phyloP scores from a whole-genome alignment of 176 grass and related monocot species.

The Lolium rigidum region DNA sequence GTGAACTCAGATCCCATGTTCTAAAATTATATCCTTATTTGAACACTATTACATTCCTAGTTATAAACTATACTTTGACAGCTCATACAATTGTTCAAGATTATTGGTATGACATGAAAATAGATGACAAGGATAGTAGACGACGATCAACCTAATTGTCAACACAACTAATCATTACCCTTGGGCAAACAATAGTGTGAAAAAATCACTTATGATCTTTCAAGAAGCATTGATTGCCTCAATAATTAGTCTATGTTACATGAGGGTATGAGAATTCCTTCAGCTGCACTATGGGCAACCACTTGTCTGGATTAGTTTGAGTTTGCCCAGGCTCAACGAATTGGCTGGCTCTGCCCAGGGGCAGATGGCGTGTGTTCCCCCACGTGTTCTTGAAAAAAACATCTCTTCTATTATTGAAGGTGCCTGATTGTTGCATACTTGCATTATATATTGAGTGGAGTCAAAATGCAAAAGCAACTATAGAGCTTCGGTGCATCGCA shows the following conservation, averaged over 20 bases:
- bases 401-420: not conserved
- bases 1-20: not conserved
- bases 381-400: not conserved
- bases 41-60: not conserved
- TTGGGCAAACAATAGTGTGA: not conserved
- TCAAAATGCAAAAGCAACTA: not conserved
- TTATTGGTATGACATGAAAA: not conserved
- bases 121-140: not conserved
- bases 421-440: not conserved
- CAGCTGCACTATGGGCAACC: not conserved
- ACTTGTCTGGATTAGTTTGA: not conserved
- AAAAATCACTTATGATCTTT: too few species aligned
- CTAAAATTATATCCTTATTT: not conserved
- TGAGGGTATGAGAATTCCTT: not conserved
- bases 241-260: not conserved
- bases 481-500: not conserved
- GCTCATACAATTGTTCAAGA: conserved; percentile 9
- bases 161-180: not conserved
- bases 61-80: not conserved
- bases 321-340: not conserved
- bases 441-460: not conserved
- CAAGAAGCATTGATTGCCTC: too few species aligned
- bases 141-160: not conserved
- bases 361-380: not conserved
- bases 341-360: not conserved